phyloP scores from a whole-genome alignment of 2,329 filamentous ascomycete species.

The Arthrinium phaeospermum region DNA sequence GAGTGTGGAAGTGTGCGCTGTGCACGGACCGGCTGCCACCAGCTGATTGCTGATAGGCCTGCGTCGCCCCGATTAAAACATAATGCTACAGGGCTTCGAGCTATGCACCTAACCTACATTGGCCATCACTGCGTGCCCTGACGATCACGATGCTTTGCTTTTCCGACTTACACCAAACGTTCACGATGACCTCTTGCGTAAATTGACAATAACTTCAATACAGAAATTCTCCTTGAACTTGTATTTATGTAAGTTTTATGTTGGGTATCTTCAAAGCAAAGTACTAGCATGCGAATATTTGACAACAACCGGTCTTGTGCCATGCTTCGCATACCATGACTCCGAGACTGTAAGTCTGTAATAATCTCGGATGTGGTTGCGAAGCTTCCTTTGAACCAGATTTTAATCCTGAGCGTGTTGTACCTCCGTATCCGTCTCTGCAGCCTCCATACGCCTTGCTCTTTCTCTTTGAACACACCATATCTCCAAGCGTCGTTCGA shows the following conservation, averaged over 20 bases:
- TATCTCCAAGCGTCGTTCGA: constrained; percentile 43
- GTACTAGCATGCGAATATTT: neutral
- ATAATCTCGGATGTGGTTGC: neutral
- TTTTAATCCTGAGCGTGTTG: neutral
- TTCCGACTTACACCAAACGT: neutral
- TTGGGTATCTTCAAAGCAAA: neutral
- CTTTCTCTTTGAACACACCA: constrained; percentile 39
- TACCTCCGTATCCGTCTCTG: neutral
- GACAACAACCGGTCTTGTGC: neutral
- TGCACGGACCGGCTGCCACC: neutral
- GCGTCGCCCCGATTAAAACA: neutral
- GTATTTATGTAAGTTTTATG: neutral
- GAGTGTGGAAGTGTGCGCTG: constrained; percentile 15
- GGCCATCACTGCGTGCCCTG: neutral
- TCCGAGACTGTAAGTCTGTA: neutral
- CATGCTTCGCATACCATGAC: neutral
- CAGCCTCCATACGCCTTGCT: constrained; percentile 31
- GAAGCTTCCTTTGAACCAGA: neutral
- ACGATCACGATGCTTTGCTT: neutral
- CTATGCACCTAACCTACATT: neutral
- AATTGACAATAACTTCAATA: neutral
- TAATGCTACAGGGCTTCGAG: constrained; percentile 3
- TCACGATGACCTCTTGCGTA: neutral
- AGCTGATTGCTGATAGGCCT: constrained; percentile 8
- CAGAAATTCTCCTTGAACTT: neutral